Base-by-base conservation (phyloP, 164 flowering plant species). In the Stephania japonica region DNA sequence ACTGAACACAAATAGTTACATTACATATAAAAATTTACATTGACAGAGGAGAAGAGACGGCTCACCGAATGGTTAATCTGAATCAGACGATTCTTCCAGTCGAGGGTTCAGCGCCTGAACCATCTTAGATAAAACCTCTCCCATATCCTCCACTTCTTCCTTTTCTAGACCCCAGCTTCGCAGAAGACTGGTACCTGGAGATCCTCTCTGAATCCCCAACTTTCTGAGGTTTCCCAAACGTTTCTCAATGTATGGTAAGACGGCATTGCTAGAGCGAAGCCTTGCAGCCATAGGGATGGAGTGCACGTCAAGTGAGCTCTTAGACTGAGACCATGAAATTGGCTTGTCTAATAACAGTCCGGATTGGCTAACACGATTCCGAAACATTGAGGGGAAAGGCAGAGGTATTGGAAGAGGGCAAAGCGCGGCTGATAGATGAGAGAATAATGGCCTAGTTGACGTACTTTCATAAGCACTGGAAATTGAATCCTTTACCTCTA, bases 381-480 rank as follows among this genome's bases (percentile, higher is more conserved):
- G 77, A 27, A 95, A 90, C 43, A 95, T 90, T 71, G 86, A 84
- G 71, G 98, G 99, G 74, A 90, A 93, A 24, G 98, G 95, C 69
- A 93, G 81, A 1, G 98, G 98, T 70, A 95, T 81, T 1, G 98
- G 97, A 67, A 95, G 97, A 81, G 98, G 98, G 71, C 91, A 86
- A 42, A 32, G 87, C 69, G 95, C 77, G n/a, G 79, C 84, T 1
- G 98, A 93, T 13, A 95, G 77, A 80, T 93, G 90, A 68, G 89
- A 88, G 83, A 90, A 87, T 79, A 61, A 75, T 11, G 99, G 98
- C 70, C 80, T 82, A 26, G 75, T 53, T 0, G 1, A 10, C 19
- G 82, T 77, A 69, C 75, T 75, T 72, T 78, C 79, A 78, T 90
- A 93, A 50, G 79, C 85, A 74, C 85, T 76, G 41, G 79, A 41